A percentile compares a stretch with the other conserved stretches of the same genome.
Evolutionary conservation across 306 rosid genomes (phyloP).

Genomic region (Lathyrus aphaca): DNA sequence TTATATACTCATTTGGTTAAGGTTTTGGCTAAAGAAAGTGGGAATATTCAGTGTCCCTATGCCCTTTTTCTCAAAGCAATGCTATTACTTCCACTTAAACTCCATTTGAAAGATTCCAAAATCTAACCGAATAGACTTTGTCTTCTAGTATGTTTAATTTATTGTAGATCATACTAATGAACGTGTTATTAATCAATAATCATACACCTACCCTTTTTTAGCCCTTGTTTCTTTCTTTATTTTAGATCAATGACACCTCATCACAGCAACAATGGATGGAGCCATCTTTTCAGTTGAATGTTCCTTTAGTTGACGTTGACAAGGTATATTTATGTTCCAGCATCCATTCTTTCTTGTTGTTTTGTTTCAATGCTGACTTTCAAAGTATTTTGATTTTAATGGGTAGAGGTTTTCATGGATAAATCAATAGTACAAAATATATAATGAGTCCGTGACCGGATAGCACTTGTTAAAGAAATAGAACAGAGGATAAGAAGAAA

Average conservation of each 20-base stretch:
- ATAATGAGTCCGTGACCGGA: neutral
- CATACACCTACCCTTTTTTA: neutral
- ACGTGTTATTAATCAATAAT: neutral
- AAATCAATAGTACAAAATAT: constrained; percentile 16
- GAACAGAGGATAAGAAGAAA: constrained; percentile 18
- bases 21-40: neutral
- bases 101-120: neutral
- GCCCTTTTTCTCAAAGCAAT: constrained; percentile 12
- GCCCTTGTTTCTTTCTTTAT: constrained; percentile 29
- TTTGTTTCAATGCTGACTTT: constrained; percentile 7
- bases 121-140: neutral
- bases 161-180: constrained; percentile 3
- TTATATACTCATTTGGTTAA: neutral
- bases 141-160: neutral
- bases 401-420: constrained; percentile 24
- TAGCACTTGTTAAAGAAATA: neutral
- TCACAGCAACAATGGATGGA: constrained; percentile 67
- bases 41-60: neutral
- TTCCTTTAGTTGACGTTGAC: constrained; percentile 92
- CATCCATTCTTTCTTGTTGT: constrained; percentile 20
- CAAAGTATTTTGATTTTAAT: constrained; percentile 15
- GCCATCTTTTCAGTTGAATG: constrained; percentile 67
- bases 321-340: constrained; percentile 59
- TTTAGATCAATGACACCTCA: constrained; percentile 63
- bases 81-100: neutral